Percentiles rank a stretch among this genome's conserved stretches.
Conservation (phyloP, 495 filamentous ascomycete species). For the Penicillium arizonense region DNA sequence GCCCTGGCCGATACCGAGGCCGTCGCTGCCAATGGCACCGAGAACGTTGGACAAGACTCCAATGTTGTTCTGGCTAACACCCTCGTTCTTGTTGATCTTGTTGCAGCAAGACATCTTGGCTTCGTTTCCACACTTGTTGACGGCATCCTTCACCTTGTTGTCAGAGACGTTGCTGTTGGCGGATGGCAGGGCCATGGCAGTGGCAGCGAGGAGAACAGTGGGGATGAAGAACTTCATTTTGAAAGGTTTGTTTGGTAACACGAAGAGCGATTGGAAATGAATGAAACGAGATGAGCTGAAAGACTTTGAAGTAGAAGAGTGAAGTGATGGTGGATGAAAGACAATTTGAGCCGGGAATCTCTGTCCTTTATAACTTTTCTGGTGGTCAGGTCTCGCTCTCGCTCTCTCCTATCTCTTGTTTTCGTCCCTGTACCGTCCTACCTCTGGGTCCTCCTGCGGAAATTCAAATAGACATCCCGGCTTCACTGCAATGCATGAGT, state of each 20-base stretch:
- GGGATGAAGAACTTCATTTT: constrained; percentile 39
- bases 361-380: constrained; percentile 18
- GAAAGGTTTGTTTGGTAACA: constrained; percentile 8
- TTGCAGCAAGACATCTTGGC: constrained; percentile 44
- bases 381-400: neutral
- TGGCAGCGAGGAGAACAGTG: constrained; percentile 29
- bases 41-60: constrained; percentile 24
- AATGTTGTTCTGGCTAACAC: constrained; percentile 21
- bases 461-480: neutral
- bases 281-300: neutral
- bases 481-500: neutral
- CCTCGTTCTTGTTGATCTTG: constrained; percentile 32
- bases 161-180: neutral
- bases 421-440: too few species aligned
- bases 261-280: constrained; percentile 5
- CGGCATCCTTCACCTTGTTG: constrained; percentile 17
- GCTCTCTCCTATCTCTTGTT: neutral
- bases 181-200: constrained; percentile 27
- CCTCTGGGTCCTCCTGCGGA: neutral
- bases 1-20: constrained; percentile 30
- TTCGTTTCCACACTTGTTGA: constrained; percentile 36
- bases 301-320: constrained; percentile 3
- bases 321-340: constrained; percentile 12
- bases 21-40: constrained; percentile 20
- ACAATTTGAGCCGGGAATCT: neutral